Evolutionary conservation across 257 asterid genomes (phyloP), one percentile per base, ranked within the genome.

Genomic region (Mentha longifolia): DNA sequence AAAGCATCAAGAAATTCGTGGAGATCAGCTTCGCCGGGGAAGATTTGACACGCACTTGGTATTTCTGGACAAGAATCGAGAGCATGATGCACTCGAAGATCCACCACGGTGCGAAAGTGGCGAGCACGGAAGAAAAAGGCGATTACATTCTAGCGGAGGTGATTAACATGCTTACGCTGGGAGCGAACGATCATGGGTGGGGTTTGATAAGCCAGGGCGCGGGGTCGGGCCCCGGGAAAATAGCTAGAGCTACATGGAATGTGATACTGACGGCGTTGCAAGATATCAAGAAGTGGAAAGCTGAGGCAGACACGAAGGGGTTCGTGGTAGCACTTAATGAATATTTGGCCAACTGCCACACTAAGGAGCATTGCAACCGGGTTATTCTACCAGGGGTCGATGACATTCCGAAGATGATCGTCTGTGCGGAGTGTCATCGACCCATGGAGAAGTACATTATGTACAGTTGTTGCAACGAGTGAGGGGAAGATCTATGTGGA

Each of bases 391-490:
- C 96, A 0, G 92, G 91, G 28, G 39, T 76, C 14, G 88, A 85
- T 15, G 95, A 85, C 39, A 67, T 87, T 5, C 95, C 91, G 0
- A 96, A 89, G 66, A 73, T 68, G 84, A 84, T 91, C 13, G 87
- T 83, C 1, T 91, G 97, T 3, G 77, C 96, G 0, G 96, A 91
- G 74, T 91, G 97, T 73, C 81, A 80, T 46, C 73, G 73, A 9
- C 81, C 88, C 1, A 91, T 91, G 97, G 96, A 92, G 80, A 92
- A 84, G 86, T 92, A 63, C 70, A 79, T 76, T 68, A 87, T 87
- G 97, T 92, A 81, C 59, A 89, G 96, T 17, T 89, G 97, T 70
- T 91, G 97, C 84, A 61, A 16, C 9, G 95, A 91, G 20, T 91
- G 81, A n/a, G n/a, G n/a, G n/a, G n/a, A n/a, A n/a, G n/a, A n/a